A percentile compares a stretch with the other conserved stretches of the same genome.
phyloP scores from a whole-genome alignment of 129 eudicot species.

The Helianthus annuus region DNA sequence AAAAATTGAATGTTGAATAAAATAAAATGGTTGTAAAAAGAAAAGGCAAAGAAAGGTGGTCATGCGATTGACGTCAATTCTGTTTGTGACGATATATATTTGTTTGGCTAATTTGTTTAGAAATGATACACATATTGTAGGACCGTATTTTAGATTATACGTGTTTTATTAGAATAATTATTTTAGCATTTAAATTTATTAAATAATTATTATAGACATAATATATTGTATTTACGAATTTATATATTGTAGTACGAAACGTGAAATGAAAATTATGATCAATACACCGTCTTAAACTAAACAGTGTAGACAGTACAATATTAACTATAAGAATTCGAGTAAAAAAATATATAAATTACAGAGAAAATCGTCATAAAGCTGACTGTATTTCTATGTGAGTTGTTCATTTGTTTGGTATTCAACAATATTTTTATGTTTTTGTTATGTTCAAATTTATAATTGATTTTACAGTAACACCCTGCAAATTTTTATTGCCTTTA shows the following conservation, averaged over 20 bases:
- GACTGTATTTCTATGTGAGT: neutral
- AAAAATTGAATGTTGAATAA: neutral
- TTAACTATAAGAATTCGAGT: neutral
- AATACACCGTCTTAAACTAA: neutral
- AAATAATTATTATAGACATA: neutral
- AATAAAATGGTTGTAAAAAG: neutral
- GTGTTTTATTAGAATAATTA: neutral
- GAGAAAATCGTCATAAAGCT: neutral
- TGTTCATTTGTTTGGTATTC: neutral
- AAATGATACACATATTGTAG: neutral
- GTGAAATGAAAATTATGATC: neutral
- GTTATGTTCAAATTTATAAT: neutral
- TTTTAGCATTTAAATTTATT: neutral
- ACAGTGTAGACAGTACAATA: neutral
- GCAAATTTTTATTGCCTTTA: neutral
- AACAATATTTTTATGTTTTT: neutral
- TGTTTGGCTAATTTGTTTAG: neutral
- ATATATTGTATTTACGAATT: neutral
- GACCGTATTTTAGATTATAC: neutral
- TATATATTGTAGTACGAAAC: too few species aligned
- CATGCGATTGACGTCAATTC: neutral
- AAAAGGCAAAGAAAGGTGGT: neutral
- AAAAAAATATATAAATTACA: neutral
- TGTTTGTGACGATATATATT: conserved; percentile 6
- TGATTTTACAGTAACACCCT: neutral